phyloP scores from a whole-genome alignment of 2,329 filamentous ascomycete genomes.

The Pseudogymnoascus sp. region DNA sequence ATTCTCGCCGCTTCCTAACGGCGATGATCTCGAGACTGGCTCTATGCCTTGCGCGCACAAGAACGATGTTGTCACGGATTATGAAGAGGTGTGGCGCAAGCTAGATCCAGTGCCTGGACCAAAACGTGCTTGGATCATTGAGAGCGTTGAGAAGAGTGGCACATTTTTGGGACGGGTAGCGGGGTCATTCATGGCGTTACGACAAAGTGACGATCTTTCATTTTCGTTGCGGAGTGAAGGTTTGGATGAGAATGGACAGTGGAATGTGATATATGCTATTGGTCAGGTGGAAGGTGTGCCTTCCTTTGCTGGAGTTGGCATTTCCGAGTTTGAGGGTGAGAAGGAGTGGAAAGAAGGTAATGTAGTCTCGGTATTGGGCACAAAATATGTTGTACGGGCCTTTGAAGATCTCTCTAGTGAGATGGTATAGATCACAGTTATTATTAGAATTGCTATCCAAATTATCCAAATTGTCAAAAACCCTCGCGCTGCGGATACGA shows the following conservation, averaged over 20 bases:
- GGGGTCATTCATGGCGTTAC: conserved; percentile 15
- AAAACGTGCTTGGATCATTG: conserved; percentile 15
- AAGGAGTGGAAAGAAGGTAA: conserved; percentile 14
- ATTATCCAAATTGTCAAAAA: too few relatives aligned
- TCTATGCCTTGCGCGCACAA: conserved; percentile 31
- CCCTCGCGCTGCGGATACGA: conserved; percentile 51
- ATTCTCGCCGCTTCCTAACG: conserved; percentile 31
- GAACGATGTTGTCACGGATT: conserved; percentile 24
- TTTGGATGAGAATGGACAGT: conserved; percentile 11
- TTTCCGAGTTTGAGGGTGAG: conserved; percentile 11
- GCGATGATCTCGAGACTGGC: conserved; percentile 32
- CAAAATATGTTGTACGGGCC: conserved; percentile 14
- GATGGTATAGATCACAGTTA: not conserved
- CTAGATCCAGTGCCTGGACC: conserved; percentile 10
- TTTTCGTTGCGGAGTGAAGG: conserved; percentile 17
- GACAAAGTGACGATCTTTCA: conserved; percentile 6
- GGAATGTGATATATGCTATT: conserved; percentile 15
- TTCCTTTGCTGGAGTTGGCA: not conserved
- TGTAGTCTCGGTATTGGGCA: conserved; percentile 11
- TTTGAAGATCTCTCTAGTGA: not conserved
- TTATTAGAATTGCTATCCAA: too few relatives aligned
- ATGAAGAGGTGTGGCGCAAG: conserved; percentile 18
- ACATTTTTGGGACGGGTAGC: conserved; percentile 16
- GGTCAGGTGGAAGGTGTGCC: conserved; percentile 13
- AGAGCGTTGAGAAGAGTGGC: conserved; percentile 12